Percentiles rank a stretch among this genome's conserved stretches.
Conservation (phyloP, 352 stramenopile genomes). For the Phytophthora sp. region DNA sequence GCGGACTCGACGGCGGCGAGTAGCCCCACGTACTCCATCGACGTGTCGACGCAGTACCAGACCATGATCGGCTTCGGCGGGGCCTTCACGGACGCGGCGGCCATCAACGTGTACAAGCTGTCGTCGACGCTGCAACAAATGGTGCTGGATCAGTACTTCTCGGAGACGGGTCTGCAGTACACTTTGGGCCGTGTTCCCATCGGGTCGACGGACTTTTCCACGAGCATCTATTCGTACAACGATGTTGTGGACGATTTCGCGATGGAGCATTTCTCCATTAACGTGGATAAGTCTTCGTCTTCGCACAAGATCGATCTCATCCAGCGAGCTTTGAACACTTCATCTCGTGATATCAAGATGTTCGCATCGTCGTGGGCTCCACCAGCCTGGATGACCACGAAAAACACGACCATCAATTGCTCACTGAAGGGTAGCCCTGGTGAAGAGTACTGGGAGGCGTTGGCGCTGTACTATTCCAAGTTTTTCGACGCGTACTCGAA, state of each 20-base stretch:
- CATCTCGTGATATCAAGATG: slow-evolving; percentile 56
- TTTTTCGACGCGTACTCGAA: slow-evolving; percentile 86
- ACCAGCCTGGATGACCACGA: slow-evolving; percentile 87
- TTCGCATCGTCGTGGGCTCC: slow-evolving; percentile 87
- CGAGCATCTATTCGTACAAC: slow-evolving; percentile 87
- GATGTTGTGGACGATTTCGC: slow-evolving; percentile 73
- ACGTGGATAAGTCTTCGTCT: slow-evolving; percentile 69
- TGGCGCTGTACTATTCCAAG: slow-evolving; percentile 89
- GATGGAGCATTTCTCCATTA: slow-evolving; percentile 84
- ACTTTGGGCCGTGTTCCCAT: slow-evolving; percentile 86
- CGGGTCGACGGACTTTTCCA: slow-evolving; percentile 87
- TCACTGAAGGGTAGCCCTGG: slow-evolving; percentile 58
- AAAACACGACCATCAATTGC: slow-evolving; percentile 66
- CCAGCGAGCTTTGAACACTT: slow-evolving; percentile 50
- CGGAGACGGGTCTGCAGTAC: slow-evolving; percentile 75
- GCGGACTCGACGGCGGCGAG: slow-evolving; percentile 27
- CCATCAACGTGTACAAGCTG: slow-evolving; percentile 86
- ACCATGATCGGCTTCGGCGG: slow-evolving; percentile 89
- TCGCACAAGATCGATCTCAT: slow-evolving; percentile 81
- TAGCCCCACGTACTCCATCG: slow-evolving; percentile 51
- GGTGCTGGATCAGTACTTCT: slow-evolving; percentile 84
- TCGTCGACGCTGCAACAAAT: slow-evolving; percentile 56
- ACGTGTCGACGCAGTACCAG: slow-evolving; percentile 68
- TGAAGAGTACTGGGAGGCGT: slow-evolving; percentile 70
- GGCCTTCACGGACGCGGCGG: slow-evolving; percentile 88